These are phyloP conservation scores for Mucor piriformis DNA, from an alignment of 371 early-diverging fungal species.

Conservation along the genomic window DNA sequence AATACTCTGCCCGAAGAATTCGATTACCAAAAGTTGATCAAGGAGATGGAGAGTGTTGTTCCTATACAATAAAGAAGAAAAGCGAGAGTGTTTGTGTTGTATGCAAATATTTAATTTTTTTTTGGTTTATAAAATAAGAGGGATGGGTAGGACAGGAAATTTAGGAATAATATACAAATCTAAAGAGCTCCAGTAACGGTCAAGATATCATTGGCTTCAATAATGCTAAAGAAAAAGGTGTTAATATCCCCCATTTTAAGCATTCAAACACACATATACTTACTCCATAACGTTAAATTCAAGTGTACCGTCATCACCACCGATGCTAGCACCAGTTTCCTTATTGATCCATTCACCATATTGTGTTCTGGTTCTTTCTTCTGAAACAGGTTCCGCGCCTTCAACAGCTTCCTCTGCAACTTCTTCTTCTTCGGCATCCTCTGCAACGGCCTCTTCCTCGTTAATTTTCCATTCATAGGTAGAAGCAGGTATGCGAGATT, in stretches of 20 bases:
- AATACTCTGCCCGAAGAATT: conserved; percentile 74
- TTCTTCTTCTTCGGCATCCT: conserved; percentile 42
- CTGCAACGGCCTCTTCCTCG: conserved; percentile 35
- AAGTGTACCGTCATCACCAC: conserved; percentile 58
- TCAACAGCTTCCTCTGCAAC: conserved; percentile 24
- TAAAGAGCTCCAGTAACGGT: conserved; percentile 73
- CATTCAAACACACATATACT: conserved; percentile 20
- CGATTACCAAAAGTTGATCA: conserved; percentile 71
- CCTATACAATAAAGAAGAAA: conserved; percentile 1
- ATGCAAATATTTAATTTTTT: conserved; percentile 5
- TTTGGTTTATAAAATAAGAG: background rate
- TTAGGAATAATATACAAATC: conserved; percentile 22
- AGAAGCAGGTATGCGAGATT: conserved; percentile 74
- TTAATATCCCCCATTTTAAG: background rate
- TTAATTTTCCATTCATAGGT: conserved; percentile 73
- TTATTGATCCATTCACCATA: conserved; percentile 67
- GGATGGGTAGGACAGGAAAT: background rate
- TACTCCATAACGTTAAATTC: conserved; percentile 68
- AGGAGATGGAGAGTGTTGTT: conserved; percentile 47
- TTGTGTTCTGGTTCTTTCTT: conserved; percentile 44
- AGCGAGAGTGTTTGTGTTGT: background rate
- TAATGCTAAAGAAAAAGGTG: conserved; percentile 50
- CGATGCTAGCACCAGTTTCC: conserved; percentile 54
- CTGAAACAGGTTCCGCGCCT: conserved; percentile 20
- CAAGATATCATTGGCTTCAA: conserved; percentile 76